These are phyloP conservation scores for Petunia axillaris DNA, from an alignment of 257 asterid species.

Conservation along the genomic window DNA sequence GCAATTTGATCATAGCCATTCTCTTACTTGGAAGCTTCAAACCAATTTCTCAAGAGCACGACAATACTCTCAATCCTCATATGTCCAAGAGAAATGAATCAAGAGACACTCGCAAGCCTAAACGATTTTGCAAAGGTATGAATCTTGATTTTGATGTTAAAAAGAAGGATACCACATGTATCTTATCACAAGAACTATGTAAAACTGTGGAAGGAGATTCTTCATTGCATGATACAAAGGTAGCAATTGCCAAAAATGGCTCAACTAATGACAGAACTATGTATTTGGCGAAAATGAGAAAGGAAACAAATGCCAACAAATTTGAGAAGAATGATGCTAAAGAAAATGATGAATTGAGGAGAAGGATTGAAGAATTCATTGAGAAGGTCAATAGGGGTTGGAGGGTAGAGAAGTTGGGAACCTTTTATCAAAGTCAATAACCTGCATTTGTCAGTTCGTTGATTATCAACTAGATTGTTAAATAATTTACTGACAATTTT, in stretches of 20 bases:
- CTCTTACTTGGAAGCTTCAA: constrained; percentile 49
- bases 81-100: neutral
- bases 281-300: neutral
- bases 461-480: too few species aligned
- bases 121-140: neutral
- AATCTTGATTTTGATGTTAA: neutral
- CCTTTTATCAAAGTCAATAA: neutral
- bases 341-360: constrained; percentile 43
- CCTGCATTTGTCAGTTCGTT: neutral
- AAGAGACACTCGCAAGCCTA: neutral
- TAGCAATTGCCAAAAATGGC: neutral
- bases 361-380: constrained; percentile 46
- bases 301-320: constrained; percentile 22
- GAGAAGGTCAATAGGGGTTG: constrained; percentile 40
- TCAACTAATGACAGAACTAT: neutral
- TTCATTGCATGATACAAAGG: neutral
- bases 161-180: neutral
- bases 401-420: constrained; percentile 38
- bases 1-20: constrained; percentile 61
- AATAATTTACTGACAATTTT: too few species aligned
- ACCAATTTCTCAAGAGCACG: constrained; percentile 28
- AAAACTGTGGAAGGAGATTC: neutral
- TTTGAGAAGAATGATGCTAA: constrained; percentile 23
- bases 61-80: constrained; percentile 6
- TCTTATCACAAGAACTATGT: neutral